These are phyloP conservation scores for Hyphopichia homilentoma DNA, from an alignment of 805 yeast genomes.

Conservation along the genomic window DNA sequence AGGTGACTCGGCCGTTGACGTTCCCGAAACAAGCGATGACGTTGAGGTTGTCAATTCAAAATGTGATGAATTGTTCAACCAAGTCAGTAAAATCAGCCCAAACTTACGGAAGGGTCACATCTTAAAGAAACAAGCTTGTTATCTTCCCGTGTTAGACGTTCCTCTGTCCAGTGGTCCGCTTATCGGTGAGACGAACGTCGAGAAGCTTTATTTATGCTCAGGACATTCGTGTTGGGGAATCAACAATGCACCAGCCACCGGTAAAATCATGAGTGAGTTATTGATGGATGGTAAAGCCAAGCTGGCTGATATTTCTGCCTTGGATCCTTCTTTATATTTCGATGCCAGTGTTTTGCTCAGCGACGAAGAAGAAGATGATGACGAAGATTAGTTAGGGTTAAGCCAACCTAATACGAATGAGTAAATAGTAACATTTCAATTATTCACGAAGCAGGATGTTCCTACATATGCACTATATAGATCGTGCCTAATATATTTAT, in stretches of 20 bases:
- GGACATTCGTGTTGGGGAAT: slow-evolving; percentile 99
- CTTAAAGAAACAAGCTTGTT: slow-evolving; percentile 87
- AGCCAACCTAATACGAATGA: too few relatives aligned
- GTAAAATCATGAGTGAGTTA: slow-evolving; percentile 86
- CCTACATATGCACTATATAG: neutral
- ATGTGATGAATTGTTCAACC: slow-evolving; percentile 81
- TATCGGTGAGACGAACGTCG: slow-evolving; percentile 89
- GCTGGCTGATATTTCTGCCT: slow-evolving; percentile 73
- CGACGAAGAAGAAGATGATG: slow-evolving; percentile 15
- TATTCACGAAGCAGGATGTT: too few relatives aligned
- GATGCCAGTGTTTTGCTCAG: slow-evolving; percentile 57
- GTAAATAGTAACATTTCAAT: too few relatives aligned
- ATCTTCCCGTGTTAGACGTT: slow-evolving; percentile 89
- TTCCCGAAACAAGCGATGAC: slow-evolving; percentile 93
- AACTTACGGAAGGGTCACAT: slow-evolving; percentile 71
- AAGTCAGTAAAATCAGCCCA: slow-evolving; percentile 73
- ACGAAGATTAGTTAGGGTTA: too few relatives aligned
- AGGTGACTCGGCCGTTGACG: slow-evolving; percentile 84
- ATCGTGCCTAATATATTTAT: slow-evolving; percentile 1
- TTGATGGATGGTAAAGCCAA: slow-evolving; percentile 76
- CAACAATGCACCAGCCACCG: slow-evolving; percentile 96
- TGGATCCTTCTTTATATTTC: slow-evolving; percentile 85
- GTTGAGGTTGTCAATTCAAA: slow-evolving; percentile 83
- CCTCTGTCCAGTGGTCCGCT: slow-evolving; percentile 92
- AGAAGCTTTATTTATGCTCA: slow-evolving; percentile 71